Evolutionary conservation across 768 basidiomycete genomes (phyloP), one percentile per base, ranked within the genome.

Genomic region (Rubroboletus pulcherrimus): DNA sequence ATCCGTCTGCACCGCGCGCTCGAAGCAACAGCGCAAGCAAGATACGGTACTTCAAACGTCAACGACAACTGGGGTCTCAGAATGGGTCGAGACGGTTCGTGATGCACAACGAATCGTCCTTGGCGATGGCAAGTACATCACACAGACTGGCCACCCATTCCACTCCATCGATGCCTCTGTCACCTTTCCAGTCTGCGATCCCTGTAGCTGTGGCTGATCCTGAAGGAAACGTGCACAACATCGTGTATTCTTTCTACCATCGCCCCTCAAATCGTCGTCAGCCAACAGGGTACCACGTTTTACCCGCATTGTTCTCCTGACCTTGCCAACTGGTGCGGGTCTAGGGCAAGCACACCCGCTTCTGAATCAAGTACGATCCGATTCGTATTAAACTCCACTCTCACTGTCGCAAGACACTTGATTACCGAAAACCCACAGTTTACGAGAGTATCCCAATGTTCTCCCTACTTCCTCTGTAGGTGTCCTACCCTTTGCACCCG

Each of bases 401-500:
- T 77, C 0, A 67, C 72, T n/a, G 63, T 67, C 19, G 63, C 67
- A 48, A 68, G 72, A 21, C 66, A 54, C 12, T 53, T 76, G 24
- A 30, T 58, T 11, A 46, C 41, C 11, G 53, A 64, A 8, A 51
- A 58, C 29, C 46, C 56, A 7, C 53, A 49, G 24, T 53, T 66
- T 24, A 58, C 49, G 12, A 56, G 41, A 54, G 29, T 21, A 35
- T 35, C 63, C 57, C 2, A 59, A 56, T 50, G 44, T 66, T 14
- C 56, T 57, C 31, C 65, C 68, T n/a, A 60, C 55, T 8, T 67
- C 69, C 11, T 64, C 60, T 12, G 56, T 77, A 24, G 77, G 77
- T 26, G 62, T 78, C n/a, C 62, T 78, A 6, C 77, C 77, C 40
- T 76, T 71, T 63, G 74, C 75, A 10, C 76, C 75, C 45, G 69